Evolutionary conservation across 2,329 filamentous ascomycete species (phyloP), one percentile per base, ranked within the genome.

Genomic region (Emericellopsis atlantica): DNA sequence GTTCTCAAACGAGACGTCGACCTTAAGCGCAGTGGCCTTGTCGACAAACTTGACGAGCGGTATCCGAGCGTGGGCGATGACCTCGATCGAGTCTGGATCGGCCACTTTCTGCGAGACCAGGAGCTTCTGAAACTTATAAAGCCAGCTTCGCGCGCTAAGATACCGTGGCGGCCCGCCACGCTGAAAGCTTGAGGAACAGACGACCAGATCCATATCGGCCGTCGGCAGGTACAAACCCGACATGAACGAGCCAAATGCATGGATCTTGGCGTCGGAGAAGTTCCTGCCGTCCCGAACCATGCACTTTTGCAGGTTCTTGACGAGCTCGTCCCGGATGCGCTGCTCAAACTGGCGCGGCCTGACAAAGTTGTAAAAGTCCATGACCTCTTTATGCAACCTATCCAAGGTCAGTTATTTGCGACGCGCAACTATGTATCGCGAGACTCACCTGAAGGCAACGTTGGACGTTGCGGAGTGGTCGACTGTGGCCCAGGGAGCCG

Each of bases 1-100:
- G 54, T 95, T 96, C 62, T 98, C 90, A 55, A 98, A 95, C 0
- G 89, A 96, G 11, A 98, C 74, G 56, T 98, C 92, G 11, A 96
- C 83, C 49, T 84, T 85, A 40, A 98, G 66, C 11, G 79, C 80
- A 2, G 89, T 95, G 40, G 72, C 53, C 41, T 65, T 70, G 54
- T 98, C 92, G 36, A 86, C 72, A 53, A 85, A 96, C 59, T 98
- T 98, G 61, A 96, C 76, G 41, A 98, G 76, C 0, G 92, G 92
- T 3, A 98, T 89, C 51, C 84, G 87, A 18, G 92, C 89, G 48
- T 71, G 68, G 2, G 72, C 54, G 48, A 98, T 86, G 29, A 82
- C 70, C 49, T 84, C 74, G 26, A 88, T 68, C 2, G 75, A 69
- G 6, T 70, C 64, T 1, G 65, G 54, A 14, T 73, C 66, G 2